Evolutionary conservation across 371 early-diverging fungal species (phyloP), one percentile per base, ranked within the genome.

Genomic region (Mortierella sp.): DNA sequence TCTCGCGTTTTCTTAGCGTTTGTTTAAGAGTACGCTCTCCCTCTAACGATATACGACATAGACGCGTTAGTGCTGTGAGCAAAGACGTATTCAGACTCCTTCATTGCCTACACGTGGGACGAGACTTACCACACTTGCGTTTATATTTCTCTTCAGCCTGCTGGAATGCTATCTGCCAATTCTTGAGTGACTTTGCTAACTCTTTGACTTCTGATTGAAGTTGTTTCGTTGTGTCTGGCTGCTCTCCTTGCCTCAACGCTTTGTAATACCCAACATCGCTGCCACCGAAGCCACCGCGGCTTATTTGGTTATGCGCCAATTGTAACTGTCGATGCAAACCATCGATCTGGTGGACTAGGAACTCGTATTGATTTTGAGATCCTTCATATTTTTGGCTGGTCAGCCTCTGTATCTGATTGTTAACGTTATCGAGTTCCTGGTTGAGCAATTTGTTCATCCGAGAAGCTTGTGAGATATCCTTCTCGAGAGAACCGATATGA

Each of bases 331-430:
- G 76, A 47, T 81, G 81, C 76, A 81, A 75, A 48, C 72, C 33
- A 57, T 81, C 81, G n/a, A 81, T 67, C 36, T 81, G 81, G 13
- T 75, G 81, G 3, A 81, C 81, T 53, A 81, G 45, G 43, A 81
- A 81, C 57, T 81, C 76, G 47, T 81, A 81, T 32, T 75, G 76
- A 13, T 69, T 75, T 33, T 50, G 57, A 72, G 72, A 65, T 1
- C 76, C 72, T 32, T 63, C 74, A 11, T 75, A 69, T 9, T 63
- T 65, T 28, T 68, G 62, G 16, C 40, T 68, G 1, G 81, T 81
- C 55, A 75, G 41, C n/a, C 62, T 50, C 36, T 38, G 48, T 50
- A 81, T 32, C 16, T 75, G 69, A 4, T 57, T 69, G 28, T 67
- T 68, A 59, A 81, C 72, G 48, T 63, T 75, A 52, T 81, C 76